Conservation (phyloP, 371 early-diverging fungal species). For the Lichtheimia ramosa region DNA sequence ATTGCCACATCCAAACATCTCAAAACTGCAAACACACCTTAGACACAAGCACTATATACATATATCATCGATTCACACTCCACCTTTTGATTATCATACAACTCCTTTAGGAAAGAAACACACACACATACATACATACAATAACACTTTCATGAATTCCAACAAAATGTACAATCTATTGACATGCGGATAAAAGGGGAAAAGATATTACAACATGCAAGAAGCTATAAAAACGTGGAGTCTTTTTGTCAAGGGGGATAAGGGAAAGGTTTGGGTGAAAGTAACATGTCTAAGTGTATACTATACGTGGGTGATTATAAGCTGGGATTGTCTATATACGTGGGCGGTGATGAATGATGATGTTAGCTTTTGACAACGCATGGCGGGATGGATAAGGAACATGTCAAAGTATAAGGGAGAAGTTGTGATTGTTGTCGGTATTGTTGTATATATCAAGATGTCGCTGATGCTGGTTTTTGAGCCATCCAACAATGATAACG, state of each 20-base stretch:
- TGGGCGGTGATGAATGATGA: neutral
- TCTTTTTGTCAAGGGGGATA: too few relatives aligned
- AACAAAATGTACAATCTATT: neutral
- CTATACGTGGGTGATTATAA: too few relatives aligned
- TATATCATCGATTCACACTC: neutral
- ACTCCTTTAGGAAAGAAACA: too few relatives aligned
- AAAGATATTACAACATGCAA: neutral
- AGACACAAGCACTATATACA: neutral
- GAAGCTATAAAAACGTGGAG: too few relatives aligned
- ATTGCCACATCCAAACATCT: slow-evolving; percentile 33
- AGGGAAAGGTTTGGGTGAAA: too few relatives aligned
- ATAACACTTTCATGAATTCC: neutral
- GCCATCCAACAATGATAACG: slow-evolving; percentile 44
- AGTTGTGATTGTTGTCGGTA: neutral
- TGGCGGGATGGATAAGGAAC: too few relatives aligned
- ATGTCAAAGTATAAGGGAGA: too few relatives aligned
- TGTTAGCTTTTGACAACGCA: neutral
- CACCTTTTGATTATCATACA: neutral
- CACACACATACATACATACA: too few relatives aligned
- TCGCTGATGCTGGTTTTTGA: slow-evolving; percentile 19
- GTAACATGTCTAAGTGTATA: too few relatives aligned
- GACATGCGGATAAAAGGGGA: neutral
- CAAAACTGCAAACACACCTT: neutral
- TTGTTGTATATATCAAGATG: neutral
- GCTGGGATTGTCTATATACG: too few relatives aligned